Base-by-base conservation (phyloP, 208 protist species). In the Crithidia acanthocephali region DNA sequence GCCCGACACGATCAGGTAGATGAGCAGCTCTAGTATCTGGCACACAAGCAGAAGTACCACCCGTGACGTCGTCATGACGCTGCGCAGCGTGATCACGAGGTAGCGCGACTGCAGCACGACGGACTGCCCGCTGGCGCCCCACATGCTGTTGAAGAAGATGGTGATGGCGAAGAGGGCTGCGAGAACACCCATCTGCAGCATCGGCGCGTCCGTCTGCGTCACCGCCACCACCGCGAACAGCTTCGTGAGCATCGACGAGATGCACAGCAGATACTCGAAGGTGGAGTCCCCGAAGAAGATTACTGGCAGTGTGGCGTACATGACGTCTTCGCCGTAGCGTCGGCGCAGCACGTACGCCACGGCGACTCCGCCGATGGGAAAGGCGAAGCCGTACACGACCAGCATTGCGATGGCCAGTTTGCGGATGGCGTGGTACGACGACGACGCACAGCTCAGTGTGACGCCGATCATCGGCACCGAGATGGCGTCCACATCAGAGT, bases 281-380 rank as follows among this genome's bases (percentile, higher is more conserved):
- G 66, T 35, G 35, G 62, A 52, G 70, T 57, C 67, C 48, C 63
- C 68, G 25, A 74, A 71, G 59, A 71, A 62, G 32, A 80, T 42
- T n/a, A 63, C 57, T 0, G 74, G 74, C 9, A 80, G 40, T n/a
- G 63, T 63, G 22, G 74, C 67, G 44, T 74, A 42, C 33, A 52
- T 32, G 23, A 71, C 74, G 37, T 80, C 74, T 2, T 67, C 32
- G 23, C 74, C 74, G 74, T 80, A 80, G 55, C 48, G 61, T 1
- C 18, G 7, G n/a, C 33, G 27, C 20, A 70, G 42, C 28, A 65
- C 62, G 0, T 60, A 7, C 0, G 37, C 30, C 1, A 70, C 10
- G 2, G 23, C 55, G 1, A 58, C 23, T 1, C 64, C 27, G 9
- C 5, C 28, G 18, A 68, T 33, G 27, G 66, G 66, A 2, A 28